phyloP scores from a whole-genome alignment of 139 green algal genomes.

The Chlorella sp. region DNA sequence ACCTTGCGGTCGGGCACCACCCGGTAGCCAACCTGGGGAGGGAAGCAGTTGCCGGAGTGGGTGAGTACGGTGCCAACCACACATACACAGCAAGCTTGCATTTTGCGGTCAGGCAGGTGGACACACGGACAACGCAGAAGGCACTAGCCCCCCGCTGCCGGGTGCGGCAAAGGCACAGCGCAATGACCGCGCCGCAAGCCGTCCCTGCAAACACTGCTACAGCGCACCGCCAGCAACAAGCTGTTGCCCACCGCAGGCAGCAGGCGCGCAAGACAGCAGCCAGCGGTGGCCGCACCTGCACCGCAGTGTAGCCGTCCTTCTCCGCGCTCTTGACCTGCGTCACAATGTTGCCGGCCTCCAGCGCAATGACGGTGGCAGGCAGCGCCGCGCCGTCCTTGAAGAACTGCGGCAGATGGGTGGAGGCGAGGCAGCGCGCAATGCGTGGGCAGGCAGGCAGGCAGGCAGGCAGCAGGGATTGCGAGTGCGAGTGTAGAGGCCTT shows the following conservation, averaged over 20 bases:
- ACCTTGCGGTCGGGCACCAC: slow-evolving; percentile 65
- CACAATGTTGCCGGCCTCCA: slow-evolving; percentile 94
- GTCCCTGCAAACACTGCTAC: too few species aligned
- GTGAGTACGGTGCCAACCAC: too few species aligned
- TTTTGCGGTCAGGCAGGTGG: background rate
- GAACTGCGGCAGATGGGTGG: slow-evolving; percentile 78
- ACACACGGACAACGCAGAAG: too few species aligned
- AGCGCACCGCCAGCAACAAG: too few species aligned
- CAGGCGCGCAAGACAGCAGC: too few species aligned
- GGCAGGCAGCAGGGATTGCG: background rate
- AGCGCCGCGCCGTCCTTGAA: slow-evolving; percentile 85
- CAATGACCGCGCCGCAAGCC: too few species aligned
- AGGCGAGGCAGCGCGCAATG: too few species aligned
- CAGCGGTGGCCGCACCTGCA: slow-evolving; percentile 65
- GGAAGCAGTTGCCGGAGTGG: too few species aligned
- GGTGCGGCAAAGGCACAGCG: too few species aligned
- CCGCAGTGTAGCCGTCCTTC: slow-evolving; percentile 94
- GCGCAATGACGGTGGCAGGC: slow-evolving; percentile 91
- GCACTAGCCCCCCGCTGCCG: too few species aligned
- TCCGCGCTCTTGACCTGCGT: slow-evolving; percentile 94
- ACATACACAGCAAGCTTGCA: background rate
- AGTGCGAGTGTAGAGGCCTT: too few species aligned
- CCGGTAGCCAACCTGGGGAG: slow-evolving; percentile 19
- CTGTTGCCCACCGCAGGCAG: too few species aligned
- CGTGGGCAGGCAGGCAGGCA: background rate